These are phyloP conservation scores for Metschnikowia santaceciliae DNA, from an alignment of 805 yeast genomes.

Conservation along the genomic window DNA sequence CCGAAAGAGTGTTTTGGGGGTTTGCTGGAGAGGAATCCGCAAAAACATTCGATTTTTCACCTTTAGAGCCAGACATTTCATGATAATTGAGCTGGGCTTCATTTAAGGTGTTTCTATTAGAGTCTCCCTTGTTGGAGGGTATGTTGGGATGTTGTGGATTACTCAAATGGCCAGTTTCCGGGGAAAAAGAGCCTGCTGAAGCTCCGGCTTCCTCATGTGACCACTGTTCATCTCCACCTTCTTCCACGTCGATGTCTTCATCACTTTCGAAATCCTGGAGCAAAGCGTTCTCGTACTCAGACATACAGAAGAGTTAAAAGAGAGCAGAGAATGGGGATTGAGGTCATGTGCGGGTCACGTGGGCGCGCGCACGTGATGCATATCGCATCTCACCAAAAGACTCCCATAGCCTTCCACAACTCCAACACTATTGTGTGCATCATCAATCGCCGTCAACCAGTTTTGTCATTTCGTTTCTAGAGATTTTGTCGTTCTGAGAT, in stretches of 20 bases:
- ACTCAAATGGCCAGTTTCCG: neutral
- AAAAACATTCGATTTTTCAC: too few species aligned
- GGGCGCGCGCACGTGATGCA: neutral
- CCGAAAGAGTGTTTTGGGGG: too few species aligned
- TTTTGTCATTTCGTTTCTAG: too few species aligned
- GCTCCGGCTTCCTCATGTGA: neutral
- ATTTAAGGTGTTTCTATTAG: too few species aligned
- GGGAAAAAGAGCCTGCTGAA: neutral
- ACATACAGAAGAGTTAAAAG: neutral
- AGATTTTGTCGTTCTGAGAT: too few species aligned
- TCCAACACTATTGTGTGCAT: neutral
- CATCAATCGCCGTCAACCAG: too few species aligned
- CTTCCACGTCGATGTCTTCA: neutral
- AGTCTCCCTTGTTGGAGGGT: too few species aligned
- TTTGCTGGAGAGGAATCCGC: too few species aligned
- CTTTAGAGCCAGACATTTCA: too few species aligned
- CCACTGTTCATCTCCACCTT: neutral
- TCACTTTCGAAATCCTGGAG: slow-evolving; percentile 40
- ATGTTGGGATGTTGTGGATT: too few species aligned
- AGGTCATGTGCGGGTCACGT: neutral
- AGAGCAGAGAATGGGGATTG: neutral
- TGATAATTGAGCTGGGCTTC: too few species aligned
- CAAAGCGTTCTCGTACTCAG: slow-evolving; percentile 40
- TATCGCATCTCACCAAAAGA: too few species aligned
- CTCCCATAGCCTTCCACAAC: neutral